These are phyloP conservation scores for Tanozyma kutaoensis DNA, from an alignment of 805 yeast genomes.

Conservation along the genomic window DNA sequence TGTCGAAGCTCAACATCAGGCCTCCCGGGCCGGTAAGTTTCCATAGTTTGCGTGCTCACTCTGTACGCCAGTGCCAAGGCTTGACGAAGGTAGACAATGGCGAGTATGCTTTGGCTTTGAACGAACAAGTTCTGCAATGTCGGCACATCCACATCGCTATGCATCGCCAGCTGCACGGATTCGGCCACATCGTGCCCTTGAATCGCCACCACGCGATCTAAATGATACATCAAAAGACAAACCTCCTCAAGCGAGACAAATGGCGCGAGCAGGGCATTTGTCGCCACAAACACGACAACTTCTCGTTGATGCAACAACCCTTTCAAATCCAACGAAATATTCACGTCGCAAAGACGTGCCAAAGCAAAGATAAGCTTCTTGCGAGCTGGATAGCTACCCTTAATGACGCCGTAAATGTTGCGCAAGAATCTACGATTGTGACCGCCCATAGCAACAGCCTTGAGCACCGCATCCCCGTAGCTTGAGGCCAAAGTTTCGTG, in stretches of 20 bases:
- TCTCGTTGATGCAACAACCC: background rate
- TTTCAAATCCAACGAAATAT: too few species aligned
- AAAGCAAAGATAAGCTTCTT: too few species aligned
- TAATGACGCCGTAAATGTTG: too few species aligned
- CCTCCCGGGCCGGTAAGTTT: constrained; percentile 13
- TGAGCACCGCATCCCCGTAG: too few species aligned
- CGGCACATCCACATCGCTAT: constrained; percentile 23
- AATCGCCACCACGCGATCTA: constrained; percentile 29
- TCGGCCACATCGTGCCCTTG: constrained; percentile 26
- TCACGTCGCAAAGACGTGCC: too few species aligned
- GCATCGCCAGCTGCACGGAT: constrained; percentile 27
- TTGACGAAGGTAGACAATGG: constrained; percentile 7
- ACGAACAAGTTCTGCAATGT: constrained; percentile 8
- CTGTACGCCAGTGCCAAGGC: constrained; percentile 9
- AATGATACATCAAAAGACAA: constrained; percentile 23
- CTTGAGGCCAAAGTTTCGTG: too few species aligned
- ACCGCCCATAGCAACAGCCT: too few species aligned
- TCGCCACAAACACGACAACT: background rate
- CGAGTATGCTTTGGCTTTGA: constrained; percentile 6
- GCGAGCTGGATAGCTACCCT: too few species aligned
- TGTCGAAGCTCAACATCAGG: constrained; percentile 20
- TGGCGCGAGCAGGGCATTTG: background rate
- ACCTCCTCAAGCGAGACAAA: constrained; percentile 40
- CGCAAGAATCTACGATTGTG: too few species aligned
- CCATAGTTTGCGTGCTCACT: constrained; percentile 11